These are phyloP conservation scores for Penicillium malachiteum DNA, from an alignment of 495 filamentous ascomycete species.

Conservation along the genomic window DNA sequence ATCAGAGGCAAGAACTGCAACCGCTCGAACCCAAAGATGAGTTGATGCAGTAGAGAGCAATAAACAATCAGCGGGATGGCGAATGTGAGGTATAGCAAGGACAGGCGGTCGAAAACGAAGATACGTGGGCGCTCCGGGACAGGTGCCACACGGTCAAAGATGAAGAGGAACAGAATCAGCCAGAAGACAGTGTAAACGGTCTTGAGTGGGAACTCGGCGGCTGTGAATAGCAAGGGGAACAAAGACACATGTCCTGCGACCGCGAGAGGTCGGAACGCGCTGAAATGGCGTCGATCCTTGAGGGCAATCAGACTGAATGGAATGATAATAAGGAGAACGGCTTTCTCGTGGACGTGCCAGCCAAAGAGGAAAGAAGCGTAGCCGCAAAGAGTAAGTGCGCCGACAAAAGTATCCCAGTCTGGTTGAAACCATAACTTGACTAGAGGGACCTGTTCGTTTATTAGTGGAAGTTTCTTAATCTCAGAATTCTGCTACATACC, in stretches of 20 bases:
- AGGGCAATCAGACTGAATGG: conserved; percentile 94
- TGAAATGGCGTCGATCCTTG: conserved; percentile 85
- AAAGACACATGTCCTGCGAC: conserved; percentile 94
- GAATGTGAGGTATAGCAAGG: conserved; percentile 80
- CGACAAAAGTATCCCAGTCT: conserved; percentile 79
- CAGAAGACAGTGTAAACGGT: conserved; percentile 59
- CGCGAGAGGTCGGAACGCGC: conserved; percentile 86
- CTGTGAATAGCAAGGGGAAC: conserved; percentile 90
- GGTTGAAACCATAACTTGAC: conserved; percentile 62
- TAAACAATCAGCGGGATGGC: conserved; percentile 89
- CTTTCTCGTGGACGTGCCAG: conserved; percentile 99
- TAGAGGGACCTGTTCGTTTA: conserved; percentile 55
- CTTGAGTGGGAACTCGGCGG: conserved; percentile 86
- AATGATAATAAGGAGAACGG: conserved; percentile 91
- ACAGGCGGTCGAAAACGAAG: conserved; percentile 87
- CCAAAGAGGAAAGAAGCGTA: conserved; percentile 97
- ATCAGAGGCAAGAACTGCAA: conserved; percentile 93
- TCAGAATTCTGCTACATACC: conserved; percentile 39
- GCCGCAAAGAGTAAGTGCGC: conserved; percentile 88
- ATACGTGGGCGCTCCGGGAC: conserved; percentile 58
- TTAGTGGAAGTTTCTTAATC: background rate
- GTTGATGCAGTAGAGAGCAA: conserved; percentile 76
- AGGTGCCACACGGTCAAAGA: conserved; percentile 41
- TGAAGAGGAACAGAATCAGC: conserved; percentile 7
- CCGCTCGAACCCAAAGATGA: conserved; percentile 72